These are phyloP conservation scores for Pythium rishiriense DNA, from an alignment of 352 stramenopile genomes.

Conservation along the genomic window DNA sequence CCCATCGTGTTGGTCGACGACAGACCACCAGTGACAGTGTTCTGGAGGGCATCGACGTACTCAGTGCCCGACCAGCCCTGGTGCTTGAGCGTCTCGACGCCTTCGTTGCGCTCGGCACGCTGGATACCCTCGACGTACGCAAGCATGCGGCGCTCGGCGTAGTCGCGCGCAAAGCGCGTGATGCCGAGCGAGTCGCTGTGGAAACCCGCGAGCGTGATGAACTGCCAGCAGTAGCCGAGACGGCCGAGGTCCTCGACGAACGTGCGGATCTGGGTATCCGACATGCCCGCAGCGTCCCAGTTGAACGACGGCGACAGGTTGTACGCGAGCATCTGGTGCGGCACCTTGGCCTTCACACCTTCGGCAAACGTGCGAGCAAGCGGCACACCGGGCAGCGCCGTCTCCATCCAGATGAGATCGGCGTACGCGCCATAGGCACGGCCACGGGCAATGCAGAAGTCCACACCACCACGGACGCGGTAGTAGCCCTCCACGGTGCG, in stretches of 20 bases:
- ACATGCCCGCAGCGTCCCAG: slow-evolving; percentile 97
- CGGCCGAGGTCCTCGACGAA: slow-evolving; percentile 96
- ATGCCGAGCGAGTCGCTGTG: slow-evolving; percentile 97
- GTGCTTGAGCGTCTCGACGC: slow-evolving; percentile 97
- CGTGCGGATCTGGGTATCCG: slow-evolving; percentile 89
- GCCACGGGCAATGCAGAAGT: slow-evolving; percentile 96
- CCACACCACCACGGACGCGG: slow-evolving; percentile 93
- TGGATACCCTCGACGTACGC: slow-evolving; percentile 98
- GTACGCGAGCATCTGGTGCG: slow-evolving; percentile 98
- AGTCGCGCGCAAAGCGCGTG: slow-evolving; percentile 93
- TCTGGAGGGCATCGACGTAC: slow-evolving; percentile 95
- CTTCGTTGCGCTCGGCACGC: slow-evolving; percentile 92
- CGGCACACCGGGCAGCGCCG: slow-evolving; percentile 91
- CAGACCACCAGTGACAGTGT: slow-evolving; percentile 94
- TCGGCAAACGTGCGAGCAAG: slow-evolving; percentile 94
- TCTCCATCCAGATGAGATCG: slow-evolving; percentile 99
- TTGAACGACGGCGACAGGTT: slow-evolving; percentile 99
- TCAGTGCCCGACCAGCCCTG: slow-evolving; percentile 98
- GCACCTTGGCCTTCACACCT: slow-evolving; percentile 89
- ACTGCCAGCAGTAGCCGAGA: slow-evolving; percentile 98
- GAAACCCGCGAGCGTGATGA: slow-evolving; percentile 98
- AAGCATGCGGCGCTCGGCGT: slow-evolving; percentile 90
- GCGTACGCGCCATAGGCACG: slow-evolving; percentile 94
- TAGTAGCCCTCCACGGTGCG: slow-evolving; percentile 98
- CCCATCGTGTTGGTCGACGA: slow-evolving; percentile 98